phyloP scores from a whole-genome alignment of 352 stramenopile genomes.

The Phytophthora sp. region DNA sequence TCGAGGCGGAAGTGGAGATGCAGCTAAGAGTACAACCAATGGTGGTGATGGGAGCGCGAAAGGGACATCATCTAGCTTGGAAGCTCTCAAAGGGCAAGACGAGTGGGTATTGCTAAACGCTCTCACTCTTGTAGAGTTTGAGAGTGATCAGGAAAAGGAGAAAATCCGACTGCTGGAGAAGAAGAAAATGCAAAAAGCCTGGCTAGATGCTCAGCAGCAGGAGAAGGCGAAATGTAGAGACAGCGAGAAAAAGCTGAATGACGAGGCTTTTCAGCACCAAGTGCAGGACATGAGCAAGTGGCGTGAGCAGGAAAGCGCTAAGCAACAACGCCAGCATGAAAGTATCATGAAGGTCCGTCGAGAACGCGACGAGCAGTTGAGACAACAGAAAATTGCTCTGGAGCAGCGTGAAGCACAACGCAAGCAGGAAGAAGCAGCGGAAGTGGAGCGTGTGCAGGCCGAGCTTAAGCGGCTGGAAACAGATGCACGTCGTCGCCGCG shows the following conservation, averaged over 20 bases:
- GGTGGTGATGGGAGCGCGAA: conserved; percentile 21
- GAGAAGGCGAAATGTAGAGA: conserved; percentile 49
- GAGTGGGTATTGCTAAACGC: conserved; percentile 82
- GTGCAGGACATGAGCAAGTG: conserved; percentile 56
- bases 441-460: conserved; percentile 58
- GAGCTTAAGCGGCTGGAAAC: conserved; percentile 60
- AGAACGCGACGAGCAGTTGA: conserved; percentile 69
- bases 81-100: conserved; percentile 53
- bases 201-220: conserved; percentile 60
- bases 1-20: neutral
- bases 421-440: conserved; percentile 51
- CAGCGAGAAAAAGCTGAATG: conserved; percentile 39
- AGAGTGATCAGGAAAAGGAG: conserved; percentile 60
- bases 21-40: neutral
- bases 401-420: conserved; percentile 39
- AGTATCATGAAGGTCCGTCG: conserved; percentile 56
- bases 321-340: conserved; percentile 56
- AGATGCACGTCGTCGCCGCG: conserved; percentile 42
- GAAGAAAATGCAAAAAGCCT: conserved; percentile 64
- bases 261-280: conserved; percentile 50
- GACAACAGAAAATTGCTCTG: conserved; percentile 48
- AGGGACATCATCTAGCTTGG: conserved; percentile 9
- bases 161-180: conserved; percentile 49
- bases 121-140: conserved; percentile 74
- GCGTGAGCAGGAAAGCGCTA: conserved; percentile 52